These are phyloP conservation scores for Suhomyces bokatorum DNA, from an alignment of 1,139 yeast genomes.

Conservation along the genomic window DNA sequence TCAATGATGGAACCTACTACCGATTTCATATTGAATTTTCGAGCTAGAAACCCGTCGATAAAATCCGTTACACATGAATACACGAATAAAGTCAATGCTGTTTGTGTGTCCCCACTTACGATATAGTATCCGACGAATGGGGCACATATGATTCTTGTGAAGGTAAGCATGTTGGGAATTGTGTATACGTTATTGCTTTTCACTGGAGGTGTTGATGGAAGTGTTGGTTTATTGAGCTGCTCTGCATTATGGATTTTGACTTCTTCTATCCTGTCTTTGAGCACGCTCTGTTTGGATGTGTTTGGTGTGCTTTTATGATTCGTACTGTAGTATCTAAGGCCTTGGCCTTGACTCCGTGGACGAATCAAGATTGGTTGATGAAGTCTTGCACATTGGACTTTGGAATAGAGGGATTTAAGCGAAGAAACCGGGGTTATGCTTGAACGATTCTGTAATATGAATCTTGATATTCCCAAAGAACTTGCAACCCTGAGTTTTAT, in stretches of 20 bases:
- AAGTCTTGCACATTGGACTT: neutral
- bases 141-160: constrained; percentile 73
- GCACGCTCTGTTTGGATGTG: neutral
- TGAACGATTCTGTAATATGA: neutral
- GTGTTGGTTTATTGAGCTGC: neutral
- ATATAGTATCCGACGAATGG: constrained; percentile 84
- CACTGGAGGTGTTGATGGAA: neutral
- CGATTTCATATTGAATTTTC: constrained; percentile 73
- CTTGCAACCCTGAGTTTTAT: no score
- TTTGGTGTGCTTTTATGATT: neutral
- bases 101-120: constrained; percentile 55
- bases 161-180: constrained; percentile 80
- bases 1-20: constrained; percentile 89
- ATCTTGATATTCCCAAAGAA: no score
- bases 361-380: neutral
- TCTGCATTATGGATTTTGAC: neutral
- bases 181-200: constrained; percentile 50
- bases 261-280: neutral
- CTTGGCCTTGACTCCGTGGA: neutral
- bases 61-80: constrained; percentile 91
- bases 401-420: neutral
- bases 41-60: constrained; percentile 87
- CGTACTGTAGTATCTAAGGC: neutral
- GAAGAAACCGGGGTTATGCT: neutral
- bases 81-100: constrained; percentile 71